These are phyloP conservation scores for Trichophyton mentagrophytes DNA, from an alignment of 2,329 filamentous ascomycete species.

Conservation along the genomic window DNA sequence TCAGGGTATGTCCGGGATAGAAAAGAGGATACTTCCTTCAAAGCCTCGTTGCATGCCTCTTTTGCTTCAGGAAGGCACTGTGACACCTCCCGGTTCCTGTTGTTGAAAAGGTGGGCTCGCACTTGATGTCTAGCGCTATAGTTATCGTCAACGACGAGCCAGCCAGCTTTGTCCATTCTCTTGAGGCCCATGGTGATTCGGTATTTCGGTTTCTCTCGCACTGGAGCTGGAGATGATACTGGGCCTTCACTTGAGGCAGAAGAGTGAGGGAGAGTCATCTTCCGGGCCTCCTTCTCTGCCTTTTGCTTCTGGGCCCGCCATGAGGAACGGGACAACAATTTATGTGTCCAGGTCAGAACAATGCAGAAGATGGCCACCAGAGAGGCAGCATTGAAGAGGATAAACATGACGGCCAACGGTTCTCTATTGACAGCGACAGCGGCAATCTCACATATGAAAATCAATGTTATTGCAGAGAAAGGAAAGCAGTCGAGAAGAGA, in stretches of 20 bases:
- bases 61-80: constrained; percentile 34
- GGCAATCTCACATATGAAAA: background rate
- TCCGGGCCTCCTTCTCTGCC: background rate
- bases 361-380: background rate
- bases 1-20: constrained; percentile 33
- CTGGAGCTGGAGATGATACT: background rate
- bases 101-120: constrained; percentile 30
- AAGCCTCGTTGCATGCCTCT: constrained; percentile 36
- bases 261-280: background rate
- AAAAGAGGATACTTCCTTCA: constrained; percentile 36
- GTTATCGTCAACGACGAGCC: constrained; percentile 38
- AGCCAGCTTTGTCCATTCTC: constrained; percentile 34
- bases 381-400: background rate
- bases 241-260: background rate
- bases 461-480: background rate
- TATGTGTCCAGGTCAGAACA: background rate
- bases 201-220: constrained; percentile 17
- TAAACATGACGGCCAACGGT: background rate
- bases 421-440: background rate
- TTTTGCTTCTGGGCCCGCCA: background rate
- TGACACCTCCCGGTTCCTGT: constrained; percentile 31
- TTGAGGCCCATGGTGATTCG: constrained; percentile 38
- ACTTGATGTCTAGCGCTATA: constrained; percentile 35
- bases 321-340: background rate
- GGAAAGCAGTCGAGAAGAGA: background rate